Base-by-base conservation (phyloP, 2,329 filamentous ascomycete species). In the Monilinia fructicola region DNA sequence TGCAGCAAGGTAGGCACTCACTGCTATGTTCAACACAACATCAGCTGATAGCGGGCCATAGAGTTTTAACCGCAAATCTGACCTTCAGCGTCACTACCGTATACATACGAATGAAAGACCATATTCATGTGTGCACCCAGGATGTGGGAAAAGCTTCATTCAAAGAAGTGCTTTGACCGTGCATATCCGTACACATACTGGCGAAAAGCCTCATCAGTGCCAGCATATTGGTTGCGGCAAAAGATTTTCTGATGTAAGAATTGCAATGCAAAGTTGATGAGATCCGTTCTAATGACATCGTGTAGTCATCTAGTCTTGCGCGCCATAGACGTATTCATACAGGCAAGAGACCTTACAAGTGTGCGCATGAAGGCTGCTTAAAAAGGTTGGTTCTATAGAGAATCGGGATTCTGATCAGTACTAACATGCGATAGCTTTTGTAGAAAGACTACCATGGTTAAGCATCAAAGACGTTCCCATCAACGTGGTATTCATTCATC, bases 21-120 rank as follows among this genome's bases (percentile, higher is more conserved):
- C 40, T 35, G 11, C 18, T 55, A 53, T 16, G 40, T 14, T 50
- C 18, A 42, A 40, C 35, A 31, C 53, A 56, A 55, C 35, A 23
- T 55, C 38, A 64, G 40, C 67, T 69, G 54, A 71, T 62, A 42
- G 42, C 48, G 16, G 52, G 18, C 35, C 55, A 18, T 71, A 90
- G 88, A 88, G 85, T 78, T 90, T 90, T 80, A 90, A 90, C 77
- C 83, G 88, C 73, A 90, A 90, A 77, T 90, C 88, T 23, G 88
- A 90, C 73, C 79, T 90, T 68, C 87, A 89, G 74, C 83, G 88
- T 74, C 88, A 90, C 74, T 88, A 88, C 74, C 83, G 88, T 69
- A 90, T 90, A 74, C 88, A 90, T 77, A 90, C 88, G 64, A 90
- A 90, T 74, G 87, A 90, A 77, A 81, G 87, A 26, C 88, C 88